Base-by-base conservation (phyloP, 78 protist genomes). In the Dictyostelium intermedium region DNA sequence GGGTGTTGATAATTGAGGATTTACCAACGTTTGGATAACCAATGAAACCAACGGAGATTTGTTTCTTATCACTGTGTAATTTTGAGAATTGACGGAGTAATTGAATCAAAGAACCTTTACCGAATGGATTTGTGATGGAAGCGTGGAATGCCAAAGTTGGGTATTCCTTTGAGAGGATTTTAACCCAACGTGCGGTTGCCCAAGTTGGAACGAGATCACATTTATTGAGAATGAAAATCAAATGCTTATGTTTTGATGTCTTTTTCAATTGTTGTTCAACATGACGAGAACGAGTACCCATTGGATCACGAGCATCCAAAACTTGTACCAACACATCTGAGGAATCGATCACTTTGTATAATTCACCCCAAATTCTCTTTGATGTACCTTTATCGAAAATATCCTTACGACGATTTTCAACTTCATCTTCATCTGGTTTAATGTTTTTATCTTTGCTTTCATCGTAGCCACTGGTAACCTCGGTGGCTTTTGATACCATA, bases 141-240 rank as follows among this genome's bases (percentile, higher is more conserved):
- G 99, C 99, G 82, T 99, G 99, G 97, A 99, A 99, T 25, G 99
- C 99, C 13, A 99, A 34, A 1, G 99, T 99, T 35, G 99, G 99
- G 50, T 93, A 95, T 82, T 99, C 99, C 3, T 84, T 37, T 18
- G 99, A 96, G 34, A 99, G 96, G 7, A 83, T 25, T 35, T 91
- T 47, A 16, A 98, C 97, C 99, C 99, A 98, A 18, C 97, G 95
- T 9, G 97, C 96, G 30, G 99, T 99, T 14, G 91, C 98, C 99
- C 99, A 98, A 5, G 99, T 96, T 20, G 99, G 99, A 6, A 99
- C 99, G 10, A 99, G 94, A 83, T 99, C 99, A 81, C 99, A 98
- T 96, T 99, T 99, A 99, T 99, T 99, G 47, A 99, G 92, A n/a
- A 99, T 83, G 32, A 99, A 95, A 20, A 99, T 87, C n/a, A 99